Base-by-base conservation (phyloP, 192 early-diverging fungal species). In the Haplosporangium gracile region DNA sequence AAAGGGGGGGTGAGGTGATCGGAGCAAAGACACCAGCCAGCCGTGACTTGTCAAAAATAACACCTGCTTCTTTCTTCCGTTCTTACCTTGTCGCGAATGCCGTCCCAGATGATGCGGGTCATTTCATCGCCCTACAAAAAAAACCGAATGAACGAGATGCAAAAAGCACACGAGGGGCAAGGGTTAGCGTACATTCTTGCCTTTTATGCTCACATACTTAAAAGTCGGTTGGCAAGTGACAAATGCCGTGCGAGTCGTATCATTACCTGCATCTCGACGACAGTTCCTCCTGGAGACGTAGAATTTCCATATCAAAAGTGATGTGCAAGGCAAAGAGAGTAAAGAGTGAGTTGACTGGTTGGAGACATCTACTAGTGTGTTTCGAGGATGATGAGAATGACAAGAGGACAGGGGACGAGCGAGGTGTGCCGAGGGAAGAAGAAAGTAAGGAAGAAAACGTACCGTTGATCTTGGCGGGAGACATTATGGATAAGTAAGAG, bases 51-150 rank as follows among this genome's bases (percentile, higher is more conserved):
- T 20, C 32, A 71, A 38, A 36, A 71, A n/a, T 26, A 10, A 26
- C 24, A 6, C 22, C 55, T 10, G 2, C 77, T 42, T 32, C 32
- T 51, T 40, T 55, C 4, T 45, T 45, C 43, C 11, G 11, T 45
- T 26, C 38, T 72, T 83, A 94, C 85, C 89, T 95, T 96, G 78
- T 99, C 97, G 90, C 97, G 97, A 91, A 98, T 98, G 91, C 93
- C 91, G 83, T 95, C 92, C 96, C 96, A 98, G 89, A 99, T 96
- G 91, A 99, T 99, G 83, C 98, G 92, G 72, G 98, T 99, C 97
- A 99, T 99, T 90, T 99, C 98, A 92, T 99, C 98, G 81, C 98
- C 98, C 84, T 99, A 97, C 24, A 94, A 90, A 83, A 40, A 76
- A 70, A 8, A 43, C 5, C 5, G 38, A 63, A 60, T 55, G 49